Evolutionary conservation across 371 early-diverging fungal species (phyloP).

Genomic region (Mucor indicus): DNA sequence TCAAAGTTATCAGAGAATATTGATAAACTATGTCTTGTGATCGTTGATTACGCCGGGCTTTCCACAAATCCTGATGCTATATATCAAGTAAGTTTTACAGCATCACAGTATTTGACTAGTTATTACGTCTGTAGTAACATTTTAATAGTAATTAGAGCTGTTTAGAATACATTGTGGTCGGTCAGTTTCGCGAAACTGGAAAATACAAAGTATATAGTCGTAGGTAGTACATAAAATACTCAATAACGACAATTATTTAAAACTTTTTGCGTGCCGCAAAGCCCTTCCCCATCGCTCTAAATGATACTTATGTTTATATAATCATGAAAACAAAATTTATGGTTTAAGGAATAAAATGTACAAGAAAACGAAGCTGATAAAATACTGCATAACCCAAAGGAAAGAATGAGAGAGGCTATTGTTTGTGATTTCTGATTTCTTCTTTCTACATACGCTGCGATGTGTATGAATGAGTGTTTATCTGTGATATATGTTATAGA

Average conservation of each 20-base stretch:
- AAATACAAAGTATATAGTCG: constrained; percentile 9
- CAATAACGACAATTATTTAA: constrained; percentile 10
- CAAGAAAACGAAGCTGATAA: constrained; percentile 10
- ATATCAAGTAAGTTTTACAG: constrained; percentile 4
- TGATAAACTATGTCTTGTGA: constrained; percentile 10
- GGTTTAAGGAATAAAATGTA: constrained; percentile 8
- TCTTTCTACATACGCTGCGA: constrained; percentile 5
- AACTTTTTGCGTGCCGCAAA: constrained; percentile 12
- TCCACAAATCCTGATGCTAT: too few species aligned
- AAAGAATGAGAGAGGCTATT: constrained; percentile 4
- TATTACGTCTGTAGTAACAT: constrained; percentile 10
- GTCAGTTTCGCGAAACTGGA: constrained; percentile 7
- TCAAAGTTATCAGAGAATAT: constrained; percentile 5
- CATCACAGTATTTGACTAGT: constrained; percentile 2
- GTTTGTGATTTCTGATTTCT: constrained; percentile 3
- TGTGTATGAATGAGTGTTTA: constrained; percentile 3
- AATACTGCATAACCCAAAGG: constrained; percentile 1
- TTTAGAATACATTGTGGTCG: constrained; percentile 9
- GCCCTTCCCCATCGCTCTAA: constrained; percentile 10
- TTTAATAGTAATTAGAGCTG: constrained; percentile 6
- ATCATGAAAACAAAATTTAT: constrained; percentile 10
- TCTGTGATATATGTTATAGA: constrained; percentile 2
- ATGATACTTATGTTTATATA: constrained; percentile 13
- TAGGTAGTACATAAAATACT: constrained; percentile 9
- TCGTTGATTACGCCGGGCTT: too few species aligned